phyloP scores from a whole-genome alignment of 2,329 filamentous ascomycete genomes.

The Phialocephala subalpina region DNA sequence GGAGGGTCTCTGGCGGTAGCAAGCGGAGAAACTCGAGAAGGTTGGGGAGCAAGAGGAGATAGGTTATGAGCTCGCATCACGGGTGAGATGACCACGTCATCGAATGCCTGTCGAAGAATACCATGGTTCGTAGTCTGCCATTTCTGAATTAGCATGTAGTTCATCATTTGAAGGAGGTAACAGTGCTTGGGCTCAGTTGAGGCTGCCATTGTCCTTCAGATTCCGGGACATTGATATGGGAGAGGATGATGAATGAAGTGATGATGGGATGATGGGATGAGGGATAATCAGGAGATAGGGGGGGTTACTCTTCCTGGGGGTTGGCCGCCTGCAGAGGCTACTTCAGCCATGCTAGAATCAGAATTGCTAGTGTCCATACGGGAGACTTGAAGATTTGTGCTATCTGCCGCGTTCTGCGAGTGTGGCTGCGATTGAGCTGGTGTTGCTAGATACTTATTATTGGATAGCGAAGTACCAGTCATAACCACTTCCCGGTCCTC shows the following conservation, averaged over 20 bases:
- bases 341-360: constrained; percentile 19
- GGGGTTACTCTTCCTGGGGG: constrained; percentile 15
- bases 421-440: constrained; percentile 32
- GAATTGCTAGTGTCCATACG: constrained; percentile 18
- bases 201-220: too few species aligned
- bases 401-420: constrained; percentile 20
- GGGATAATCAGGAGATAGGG: too few species aligned
- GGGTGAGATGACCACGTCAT: constrained; percentile 58
- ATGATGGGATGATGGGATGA: too few species aligned
- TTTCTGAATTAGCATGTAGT: constrained; percentile 40
- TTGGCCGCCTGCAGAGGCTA: neutral
- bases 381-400: neutral
- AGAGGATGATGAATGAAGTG: too few species aligned
- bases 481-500: constrained; percentile 36
- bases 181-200: neutral
- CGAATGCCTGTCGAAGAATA: constrained; percentile 50
- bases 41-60: constrained; percentile 77
- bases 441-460: constrained; percentile 40
- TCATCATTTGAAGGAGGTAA: neutral
- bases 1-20: constrained; percentile 51
- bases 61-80: constrained; percentile 78
- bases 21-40: constrained; percentile 71
- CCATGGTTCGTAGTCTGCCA: constrained; percentile 47
- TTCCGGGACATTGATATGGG: too few species aligned
- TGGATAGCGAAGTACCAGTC: constrained; percentile 40